Base-by-base conservation (phyloP, 768 basidiomycete genomes). In the Amanita exitialis region DNA sequence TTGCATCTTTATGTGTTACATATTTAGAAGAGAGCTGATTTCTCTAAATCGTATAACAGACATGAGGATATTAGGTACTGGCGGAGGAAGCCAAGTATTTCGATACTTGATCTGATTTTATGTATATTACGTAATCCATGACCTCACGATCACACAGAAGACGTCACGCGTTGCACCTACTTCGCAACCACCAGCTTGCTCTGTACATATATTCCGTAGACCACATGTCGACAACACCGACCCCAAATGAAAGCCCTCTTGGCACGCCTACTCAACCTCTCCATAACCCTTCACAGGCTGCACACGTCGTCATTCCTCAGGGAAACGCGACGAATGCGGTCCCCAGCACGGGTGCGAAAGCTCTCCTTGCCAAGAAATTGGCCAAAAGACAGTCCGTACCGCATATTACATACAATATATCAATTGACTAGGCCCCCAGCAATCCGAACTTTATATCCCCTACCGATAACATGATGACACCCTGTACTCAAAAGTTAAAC, bases 401-500 rank as follows among this genome's bases (percentile, higher is more conserved):
- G 12, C 18, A 32, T 44, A 28, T 30, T 55, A 55, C 9, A 54
- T 18, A 49, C 42, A 37, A 44, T 21, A 12, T 36, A 4, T 35
- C 7, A 23, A 35, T 35, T 13, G 9, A 23, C 28, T 34, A 43
- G 49, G 47, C 53, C 13, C 13, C 27, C 63, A 92, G 91, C 64
- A 96, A 96, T 65, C 86, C 90, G 18, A 80, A 80, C 30, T 91
- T 80, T 62, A 73, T 94, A 60, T 97, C 95, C 15, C 95, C 95
- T 2, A 96, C 95, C 7, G 95, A 99, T 66, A 90, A 87, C 63
- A 75, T 98, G 67, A 81, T 97, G 76, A 95, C 92, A 2, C 95
- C 95, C 3, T 82, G 82, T 64, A 89, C 93, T 5, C 86, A 93
- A 68, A 98, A 97, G 67, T 77, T 98, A 47, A 86, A 75, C 45